phyloP scores from a whole-genome alignment of 306 rosid species.

The Rubus idaeus region DNA sequence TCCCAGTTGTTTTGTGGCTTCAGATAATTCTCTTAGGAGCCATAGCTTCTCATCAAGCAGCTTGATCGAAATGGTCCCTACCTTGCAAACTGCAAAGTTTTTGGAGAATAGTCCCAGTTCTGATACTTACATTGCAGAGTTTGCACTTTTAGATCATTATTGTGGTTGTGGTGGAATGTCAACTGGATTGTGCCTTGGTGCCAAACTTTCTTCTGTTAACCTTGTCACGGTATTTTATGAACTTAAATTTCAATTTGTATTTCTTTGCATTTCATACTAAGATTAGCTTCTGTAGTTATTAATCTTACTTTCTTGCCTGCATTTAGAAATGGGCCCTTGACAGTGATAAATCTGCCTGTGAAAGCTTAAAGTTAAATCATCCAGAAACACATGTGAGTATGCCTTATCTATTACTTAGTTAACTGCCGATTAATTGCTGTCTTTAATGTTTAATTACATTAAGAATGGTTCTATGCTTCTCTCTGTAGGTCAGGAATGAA shows the following conservation, averaged over 20 bases:
- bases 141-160: conserved; percentile 69
- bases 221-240: conserved; percentile 64
- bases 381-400: conserved; percentile 68
- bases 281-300: conserved; percentile 16
- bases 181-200: conserved; percentile 88
- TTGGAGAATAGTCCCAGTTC: conserved; percentile 31
- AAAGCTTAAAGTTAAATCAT: conserved; percentile 82
- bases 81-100: conserved; percentile 28
- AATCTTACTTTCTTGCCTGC: conserved; percentile 23
- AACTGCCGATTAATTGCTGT: background rate
- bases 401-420: conserved; percentile 22
- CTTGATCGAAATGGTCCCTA: conserved; percentile 27
- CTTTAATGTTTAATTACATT: conserved; percentile 18
- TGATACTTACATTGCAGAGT: conserved; percentile 37
- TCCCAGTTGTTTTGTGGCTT: conserved; percentile 25
- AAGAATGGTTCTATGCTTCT: conserved; percentile 12
- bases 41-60: conserved; percentile 26
- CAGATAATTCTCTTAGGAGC: conserved; percentile 50
- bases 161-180: conserved; percentile 99
- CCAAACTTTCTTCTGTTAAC: conserved; percentile 65
- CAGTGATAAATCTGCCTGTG: conserved; percentile 57
- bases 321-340: conserved; percentile 92
- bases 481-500: conserved; percentile 82
- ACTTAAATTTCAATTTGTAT: conserved; percentile 8
- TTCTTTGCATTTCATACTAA: conserved; percentile 14